A percentile compares a stretch with the other conserved stretches of the same genome.
These are phyloP conservation scores for Agaricus blazei DNA, from an alignment of 768 basidiomycete genomes.

Conservation along the genomic window DNA sequence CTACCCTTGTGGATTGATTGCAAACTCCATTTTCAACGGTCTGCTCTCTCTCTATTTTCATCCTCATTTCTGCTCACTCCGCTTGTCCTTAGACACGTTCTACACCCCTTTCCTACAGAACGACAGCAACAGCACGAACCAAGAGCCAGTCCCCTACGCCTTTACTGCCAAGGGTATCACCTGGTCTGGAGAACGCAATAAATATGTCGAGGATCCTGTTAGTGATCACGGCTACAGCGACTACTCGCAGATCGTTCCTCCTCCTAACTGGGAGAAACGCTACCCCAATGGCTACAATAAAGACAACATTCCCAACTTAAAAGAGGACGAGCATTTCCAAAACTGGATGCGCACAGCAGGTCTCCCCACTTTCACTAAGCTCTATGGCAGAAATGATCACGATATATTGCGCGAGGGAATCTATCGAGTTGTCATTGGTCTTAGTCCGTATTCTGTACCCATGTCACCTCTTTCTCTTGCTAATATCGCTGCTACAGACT, in stretches of 20 bases:
- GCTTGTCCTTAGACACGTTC: constrained; percentile 63
- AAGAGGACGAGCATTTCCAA: constrained; percentile 87
- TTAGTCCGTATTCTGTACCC: constrained; percentile 59
- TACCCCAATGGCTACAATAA: constrained; percentile 74
- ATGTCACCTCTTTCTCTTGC: constrained; percentile 9
- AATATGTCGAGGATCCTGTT: constrained; percentile 65
- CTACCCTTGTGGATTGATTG: constrained; percentile 96
- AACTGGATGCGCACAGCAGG: constrained; percentile 99
- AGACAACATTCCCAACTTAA: constrained; percentile 63
- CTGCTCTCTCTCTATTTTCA: constrained; percentile 14
- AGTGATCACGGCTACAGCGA: constrained; percentile 44
- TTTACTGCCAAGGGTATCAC: constrained; percentile 82
- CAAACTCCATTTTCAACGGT: constrained; percentile 97
- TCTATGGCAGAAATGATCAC: constrained; percentile 88
- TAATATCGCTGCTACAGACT: constrained; percentile 49
- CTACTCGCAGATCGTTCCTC: constrained; percentile 72
- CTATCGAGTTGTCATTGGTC: constrained; percentile 70
- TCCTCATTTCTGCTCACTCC: constrained; percentile 2
- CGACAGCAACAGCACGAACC: constrained; percentile 33
- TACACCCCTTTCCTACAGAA: constrained; percentile 56
- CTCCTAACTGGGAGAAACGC: constrained; percentile 82
- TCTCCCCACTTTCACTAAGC: constrained; percentile 92
- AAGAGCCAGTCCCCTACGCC: constrained; percentile 49
- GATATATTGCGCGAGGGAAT: constrained; percentile 63
- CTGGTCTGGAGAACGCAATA: constrained; percentile 94